Evolutionary conservation across 2,329 filamentous ascomycete species (phyloP), one percentile per base, ranked within the genome.

Genomic region (Leptographium radiaticola): DNA sequence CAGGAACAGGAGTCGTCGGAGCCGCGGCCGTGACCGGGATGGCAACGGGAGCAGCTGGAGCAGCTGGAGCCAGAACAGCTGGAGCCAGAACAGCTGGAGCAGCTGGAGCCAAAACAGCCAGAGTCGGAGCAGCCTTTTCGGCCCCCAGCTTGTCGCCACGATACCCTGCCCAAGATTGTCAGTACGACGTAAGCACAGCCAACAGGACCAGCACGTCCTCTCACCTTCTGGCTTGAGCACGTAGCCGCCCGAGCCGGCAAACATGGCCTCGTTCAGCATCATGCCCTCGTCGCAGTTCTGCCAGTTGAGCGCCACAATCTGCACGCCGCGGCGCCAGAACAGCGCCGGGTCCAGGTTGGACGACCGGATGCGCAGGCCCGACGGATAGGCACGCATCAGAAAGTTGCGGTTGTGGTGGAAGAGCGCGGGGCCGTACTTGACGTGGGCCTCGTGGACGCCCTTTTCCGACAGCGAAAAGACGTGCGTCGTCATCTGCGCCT

Each of bases 251-350:
- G 86, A 87, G 12, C 84, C 86, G 2, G 81, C 78, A 49, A 61
- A 60, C 59, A 60, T 60, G 39, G 58, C 58, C 64, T 93, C 84
- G 64, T 96, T 96, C 15, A 95, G 77, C 91, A 96, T 96, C 84
- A 94, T 94, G 36, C 88, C 89, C 61, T 88, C 85, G 63, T 96
- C 89, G 67, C 86, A 83, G 57, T 83, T 84, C 68, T 97, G 90
- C 88, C 90, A 97, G 69, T 96, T 96, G 57, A 97, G 73, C 0
- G 90, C 90, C 1, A 94, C 89, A 61, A 96, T 84, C 67, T 96
- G 90, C 4, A 94, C 84, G 15, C 90, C 90, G 59, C 87, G 84
- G 36, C 88, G 79, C 90, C 90, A 96, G 68, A 90, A 93, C 4
- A 84, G 76, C 1, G 82, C 79, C 6, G 91, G 89, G 60, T 95